Conservation (phyloP, 345 rosid genomes). For the Trapa bicornis region DNA sequence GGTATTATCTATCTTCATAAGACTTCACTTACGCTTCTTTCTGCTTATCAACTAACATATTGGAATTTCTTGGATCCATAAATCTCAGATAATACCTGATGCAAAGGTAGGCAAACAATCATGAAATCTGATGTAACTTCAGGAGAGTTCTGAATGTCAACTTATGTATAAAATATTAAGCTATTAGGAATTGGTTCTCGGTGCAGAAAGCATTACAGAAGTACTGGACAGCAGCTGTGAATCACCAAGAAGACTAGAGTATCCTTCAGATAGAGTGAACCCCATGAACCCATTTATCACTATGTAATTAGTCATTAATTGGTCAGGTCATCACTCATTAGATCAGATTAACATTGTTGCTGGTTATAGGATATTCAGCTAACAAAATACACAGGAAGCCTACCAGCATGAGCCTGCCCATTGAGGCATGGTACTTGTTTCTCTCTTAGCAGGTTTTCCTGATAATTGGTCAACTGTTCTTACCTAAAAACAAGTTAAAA, state of each 20-base stretch:
- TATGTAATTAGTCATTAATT: background rate
- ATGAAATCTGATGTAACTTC: slow-evolving; percentile 2
- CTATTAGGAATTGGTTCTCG: background rate
- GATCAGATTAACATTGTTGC: background rate
- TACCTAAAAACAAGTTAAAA: slow-evolving; percentile 33
- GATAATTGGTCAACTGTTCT: slow-evolving; percentile 44
- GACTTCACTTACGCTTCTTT: slow-evolving; percentile 58
- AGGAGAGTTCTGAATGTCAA: background rate
- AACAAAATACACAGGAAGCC: slow-evolving; percentile 5
- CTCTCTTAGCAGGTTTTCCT: slow-evolving; percentile 70
- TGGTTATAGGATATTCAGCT: background rate
- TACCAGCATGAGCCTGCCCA: slow-evolving; percentile 99
- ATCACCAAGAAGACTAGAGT: background rate
- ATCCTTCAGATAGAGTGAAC: background rate
- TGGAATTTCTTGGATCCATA: slow-evolving; percentile 75
- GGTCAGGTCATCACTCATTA: background rate
- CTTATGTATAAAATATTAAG: background rate
- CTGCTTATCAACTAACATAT: slow-evolving; percentile 55
- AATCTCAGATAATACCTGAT: slow-evolving; percentile 95
- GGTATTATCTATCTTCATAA: background rate
- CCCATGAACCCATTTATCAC: background rate
- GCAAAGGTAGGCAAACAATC: slow-evolving; percentile 9
- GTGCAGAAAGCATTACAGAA: background rate
- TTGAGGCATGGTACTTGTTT: slow-evolving; percentile 98
- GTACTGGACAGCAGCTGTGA: background rate